Evolutionary conservation across 192 early-diverging fungal genomes (phyloP).

Genomic region (Geosiphon pyriformis): DNA sequence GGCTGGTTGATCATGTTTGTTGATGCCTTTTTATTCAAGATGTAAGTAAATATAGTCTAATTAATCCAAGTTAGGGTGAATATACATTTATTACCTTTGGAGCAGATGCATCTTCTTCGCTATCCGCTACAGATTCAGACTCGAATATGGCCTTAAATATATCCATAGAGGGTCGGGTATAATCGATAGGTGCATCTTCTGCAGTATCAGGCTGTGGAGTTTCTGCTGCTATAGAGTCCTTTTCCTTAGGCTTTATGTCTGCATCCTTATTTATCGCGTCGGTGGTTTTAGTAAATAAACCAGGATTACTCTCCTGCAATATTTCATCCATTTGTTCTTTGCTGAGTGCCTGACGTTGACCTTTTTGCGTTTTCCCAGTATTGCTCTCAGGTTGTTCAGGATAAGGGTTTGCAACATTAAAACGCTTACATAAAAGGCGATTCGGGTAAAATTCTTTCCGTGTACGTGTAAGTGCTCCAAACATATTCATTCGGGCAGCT

Average conservation of each 20-base stretch:
- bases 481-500: constrained; percentile 59
- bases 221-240: background rate
- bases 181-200: constrained; percentile 22
- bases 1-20: background rate
- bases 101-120: constrained; percentile 32
- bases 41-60: constrained; percentile 2
- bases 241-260: constrained; percentile 1
- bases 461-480: constrained; percentile 60
- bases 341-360: constrained; percentile 34
- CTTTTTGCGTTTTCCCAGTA: constrained; percentile 34
- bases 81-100: constrained; percentile 9
- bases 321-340: constrained; percentile 37
- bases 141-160: constrained; percentile 85
- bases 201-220: constrained; percentile 3
- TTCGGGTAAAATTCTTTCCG: constrained; percentile 55
- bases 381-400: constrained; percentile 39
- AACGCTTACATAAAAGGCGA: constrained; percentile 70
- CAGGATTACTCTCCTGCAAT: constrained; percentile 21
- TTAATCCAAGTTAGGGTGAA: background rate
- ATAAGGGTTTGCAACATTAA: constrained; percentile 70
- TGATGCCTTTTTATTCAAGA: background rate
- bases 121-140: constrained; percentile 51
- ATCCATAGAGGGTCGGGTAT: constrained; percentile 72
- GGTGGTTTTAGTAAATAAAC: constrained; percentile 23
- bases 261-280: constrained; percentile 11